These are phyloP conservation scores for Xenoacremonium recifei DNA, from an alignment of 2,329 filamentous ascomycete species.

Conservation along the genomic window DNA sequence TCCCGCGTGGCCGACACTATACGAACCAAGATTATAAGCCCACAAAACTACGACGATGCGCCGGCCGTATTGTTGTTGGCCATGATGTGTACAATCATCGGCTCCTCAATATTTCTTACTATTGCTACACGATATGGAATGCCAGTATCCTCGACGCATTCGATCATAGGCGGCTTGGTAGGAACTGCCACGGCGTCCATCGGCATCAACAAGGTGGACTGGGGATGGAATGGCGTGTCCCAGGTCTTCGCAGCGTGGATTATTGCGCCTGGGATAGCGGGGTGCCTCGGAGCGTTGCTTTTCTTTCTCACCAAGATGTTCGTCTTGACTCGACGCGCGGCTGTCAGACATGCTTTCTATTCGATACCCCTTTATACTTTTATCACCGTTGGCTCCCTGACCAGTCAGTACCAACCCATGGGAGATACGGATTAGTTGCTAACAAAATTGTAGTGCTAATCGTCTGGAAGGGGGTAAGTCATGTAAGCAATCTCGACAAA, in stretches of 20 bases:
- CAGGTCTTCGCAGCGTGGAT: conserved; percentile 40
- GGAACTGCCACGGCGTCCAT: conserved; percentile 36
- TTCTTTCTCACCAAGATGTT: conserved; percentile 35
- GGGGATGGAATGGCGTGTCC: conserved; percentile 36
- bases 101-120: conserved; percentile 51
- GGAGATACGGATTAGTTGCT: conserved; percentile 1
- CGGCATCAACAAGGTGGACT: conserved; percentile 34
- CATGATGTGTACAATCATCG: conserved; percentile 54
- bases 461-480: conserved; percentile 40
- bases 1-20: conserved; percentile 43
- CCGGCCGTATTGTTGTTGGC: conserved; percentile 50
- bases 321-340: conserved; percentile 26
- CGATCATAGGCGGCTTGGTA: conserved; percentile 43
- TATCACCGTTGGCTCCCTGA: conserved; percentile 32
- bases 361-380: conserved; percentile 39
- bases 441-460: conserved; percentile 45
- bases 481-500: conserved; percentile 20
- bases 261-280: conserved; percentile 33
- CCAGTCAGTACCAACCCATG: conserved; percentile 24
- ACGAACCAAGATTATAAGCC: conserved; percentile 45
- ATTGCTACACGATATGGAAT: conserved; percentile 50
- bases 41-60: conserved; percentile 39
- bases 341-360: conserved; percentile 33
- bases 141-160: conserved; percentile 55
- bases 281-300: conserved; percentile 28